Evolutionary conservation across 495 filamentous ascomycete species (phyloP), one percentile per base, ranked within the genome.

Genomic region (Xylaria flabelliformis): DNA sequence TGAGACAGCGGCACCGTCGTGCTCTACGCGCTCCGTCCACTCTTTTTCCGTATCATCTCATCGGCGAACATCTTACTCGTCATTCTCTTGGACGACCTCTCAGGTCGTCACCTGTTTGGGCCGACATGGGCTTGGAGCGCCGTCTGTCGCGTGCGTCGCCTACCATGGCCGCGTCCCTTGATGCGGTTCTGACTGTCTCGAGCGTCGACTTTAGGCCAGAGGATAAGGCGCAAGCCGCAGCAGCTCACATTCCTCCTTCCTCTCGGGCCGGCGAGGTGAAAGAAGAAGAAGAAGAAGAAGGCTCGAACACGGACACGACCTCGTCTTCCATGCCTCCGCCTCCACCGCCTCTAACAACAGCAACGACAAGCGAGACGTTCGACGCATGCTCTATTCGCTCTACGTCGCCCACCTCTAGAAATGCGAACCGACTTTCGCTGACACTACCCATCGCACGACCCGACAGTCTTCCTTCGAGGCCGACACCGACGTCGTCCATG

Each of bases 361-460:
- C 62, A 42, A 34, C 71, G 32, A 50, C 42, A 42, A 75, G 62
- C 65, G 76, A 79, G 72, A 78, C 74, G 71, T 74, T 74, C 58
- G 80, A 80, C 48, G 87, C 86, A 62, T 85, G 84, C 46, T 86
- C 87, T 21, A 82, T 86, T 64, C 85, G 90, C 32, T 82, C 85
- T 73, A 76, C 86, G 73, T 87, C 88, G 39, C 82, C 85, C 24
- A 83, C 86, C 19, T 89, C 91, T 19, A 87, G 90, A 66, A 88
- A 88, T 79, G 83, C 88, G 61, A 93, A 95, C 79, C 89, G 93
- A 66, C 83, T 95, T 39, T 95, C 93, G n/a, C 82, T 95, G 68
- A 94, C 91, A 61, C 90, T 97, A 74, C 94, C 92, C 51, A 90
- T 95, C 69, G 80, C 83, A 39, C 79, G 81, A 32, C 80, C 82